Conservation (phyloP, 106 monocot species). For the Phalaenopsis aphrodite region DNA sequence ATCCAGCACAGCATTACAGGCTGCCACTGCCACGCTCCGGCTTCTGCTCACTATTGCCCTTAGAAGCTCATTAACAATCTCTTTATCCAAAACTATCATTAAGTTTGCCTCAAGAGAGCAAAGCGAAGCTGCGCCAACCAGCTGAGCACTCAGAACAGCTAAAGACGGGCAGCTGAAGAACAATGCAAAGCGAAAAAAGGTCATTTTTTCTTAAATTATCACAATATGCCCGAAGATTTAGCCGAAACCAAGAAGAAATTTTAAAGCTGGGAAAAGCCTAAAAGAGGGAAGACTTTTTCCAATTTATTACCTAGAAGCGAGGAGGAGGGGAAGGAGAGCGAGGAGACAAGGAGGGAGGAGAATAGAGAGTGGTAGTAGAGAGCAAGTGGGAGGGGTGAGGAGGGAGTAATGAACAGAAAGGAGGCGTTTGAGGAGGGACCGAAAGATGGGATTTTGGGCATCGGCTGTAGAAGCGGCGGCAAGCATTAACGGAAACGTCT, state of each 20-base stretch:
- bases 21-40: constrained; percentile 21
- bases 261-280: neutral
- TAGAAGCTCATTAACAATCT: constrained; percentile 22
- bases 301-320: constrained; percentile 20
- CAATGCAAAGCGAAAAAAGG: neutral
- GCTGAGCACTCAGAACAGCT: constrained; percentile 31
- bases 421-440: constrained; percentile 18
- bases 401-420: constrained; percentile 18
- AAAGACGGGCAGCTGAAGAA: constrained; percentile 29
- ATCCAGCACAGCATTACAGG: constrained; percentile 55
- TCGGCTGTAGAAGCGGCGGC: constrained; percentile 24
- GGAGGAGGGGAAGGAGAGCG: constrained; percentile 41
- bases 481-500: constrained; percentile 28
- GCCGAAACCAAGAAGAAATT: too few species aligned
- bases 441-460: constrained; percentile 8
- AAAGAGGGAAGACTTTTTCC: too few species aligned
- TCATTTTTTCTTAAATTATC: too few species aligned
- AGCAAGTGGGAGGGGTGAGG: constrained; percentile 5
- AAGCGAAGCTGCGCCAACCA: constrained; percentile 39
- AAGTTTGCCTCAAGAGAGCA: constrained; percentile 32
- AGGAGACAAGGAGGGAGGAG: constrained; percentile 27
- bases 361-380: constrained; percentile 2
- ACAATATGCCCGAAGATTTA: neutral
- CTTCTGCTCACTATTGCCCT: constrained; percentile 23
- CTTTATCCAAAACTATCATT: constrained; percentile 29